These are phyloP conservation scores for Lachancea thermotolerans DNA, from an alignment of 805 yeast species.

Conservation along the genomic window DNA sequence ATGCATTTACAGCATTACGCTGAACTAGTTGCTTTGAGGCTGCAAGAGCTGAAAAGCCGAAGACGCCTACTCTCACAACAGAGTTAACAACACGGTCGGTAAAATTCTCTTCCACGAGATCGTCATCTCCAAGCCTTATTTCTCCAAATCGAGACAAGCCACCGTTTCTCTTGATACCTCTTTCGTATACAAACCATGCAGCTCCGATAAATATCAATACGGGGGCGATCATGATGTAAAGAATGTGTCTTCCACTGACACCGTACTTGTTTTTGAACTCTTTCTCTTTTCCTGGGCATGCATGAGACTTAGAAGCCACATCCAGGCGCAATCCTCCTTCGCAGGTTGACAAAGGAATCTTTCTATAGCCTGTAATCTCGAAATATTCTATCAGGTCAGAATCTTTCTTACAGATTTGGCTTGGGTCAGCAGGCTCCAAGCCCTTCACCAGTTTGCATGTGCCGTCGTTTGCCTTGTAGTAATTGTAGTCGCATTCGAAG, in stretches of 20 bases:
- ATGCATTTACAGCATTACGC: constrained; percentile 11
- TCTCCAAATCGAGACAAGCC: constrained; percentile 77
- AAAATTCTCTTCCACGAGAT: constrained; percentile 53
- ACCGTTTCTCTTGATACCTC: constrained; percentile 74
- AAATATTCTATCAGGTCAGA: constrained; percentile 60
- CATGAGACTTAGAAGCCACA: constrained; percentile 44
- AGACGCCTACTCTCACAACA: constrained; percentile 53
- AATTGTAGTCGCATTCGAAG: constrained; percentile 92
- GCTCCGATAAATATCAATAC: constrained; percentile 42
- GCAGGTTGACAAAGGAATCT: constrained; percentile 80
- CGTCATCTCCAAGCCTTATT: constrained; percentile 75
- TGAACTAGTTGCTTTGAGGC: constrained; percentile 18
- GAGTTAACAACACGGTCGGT: constrained; percentile 54
- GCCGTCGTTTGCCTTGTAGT: constrained; percentile 61
- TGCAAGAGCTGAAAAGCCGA: constrained; percentile 36
- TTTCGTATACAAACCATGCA: constrained; percentile 71
- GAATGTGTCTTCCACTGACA: constrained; percentile 49
- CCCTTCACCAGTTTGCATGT: constrained; percentile 84
- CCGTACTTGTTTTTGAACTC: constrained; percentile 50
- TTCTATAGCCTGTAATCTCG: constrained; percentile 90
- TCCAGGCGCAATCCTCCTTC: constrained; percentile 72
- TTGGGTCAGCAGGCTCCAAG: constrained; percentile 55
- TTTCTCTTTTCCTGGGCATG: constrained; percentile 84
- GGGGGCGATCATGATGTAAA: constrained; percentile 53
- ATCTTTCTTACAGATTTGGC: constrained; percentile 48